These are phyloP conservation scores for Tetrahymena borealis DNA, from an alignment of 73 alveolate species.

Conservation along the genomic window DNA sequence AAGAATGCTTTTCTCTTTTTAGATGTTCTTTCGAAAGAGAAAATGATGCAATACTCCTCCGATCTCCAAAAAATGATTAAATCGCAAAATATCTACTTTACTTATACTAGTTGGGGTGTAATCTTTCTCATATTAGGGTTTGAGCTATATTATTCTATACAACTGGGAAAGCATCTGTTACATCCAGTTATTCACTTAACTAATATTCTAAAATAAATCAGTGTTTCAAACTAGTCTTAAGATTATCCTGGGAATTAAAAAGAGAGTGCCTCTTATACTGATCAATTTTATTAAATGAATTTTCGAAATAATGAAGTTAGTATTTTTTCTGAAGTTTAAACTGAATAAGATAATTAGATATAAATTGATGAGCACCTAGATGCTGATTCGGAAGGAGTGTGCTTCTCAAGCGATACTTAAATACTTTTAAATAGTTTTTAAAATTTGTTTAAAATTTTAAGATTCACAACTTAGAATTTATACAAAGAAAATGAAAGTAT, in stretches of 20 bases:
- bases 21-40: background rate
- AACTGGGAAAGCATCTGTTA: background rate
- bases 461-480: background rate
- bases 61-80: background rate
- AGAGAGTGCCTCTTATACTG: no score
- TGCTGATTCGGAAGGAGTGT: background rate
- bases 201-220: background rate
- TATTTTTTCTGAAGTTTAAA: background rate
- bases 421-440: background rate
- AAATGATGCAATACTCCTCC: background rate
- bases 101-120: background rate
- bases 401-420: background rate
- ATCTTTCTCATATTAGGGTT: background rate
- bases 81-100: background rate
- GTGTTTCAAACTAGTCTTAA: background rate
- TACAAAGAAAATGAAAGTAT: background rate
- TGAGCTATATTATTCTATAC: background rate
- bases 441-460: background rate
- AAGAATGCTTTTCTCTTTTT: background rate
- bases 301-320: no score
- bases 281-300: no score
- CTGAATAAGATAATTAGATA: background rate
- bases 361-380: background rate
- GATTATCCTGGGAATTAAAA: background rate
- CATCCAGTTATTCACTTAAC: background rate